phyloP scores from a whole-genome alignment of 352 stramenopile genomes.

The Elongisporangium anandrum region DNA sequence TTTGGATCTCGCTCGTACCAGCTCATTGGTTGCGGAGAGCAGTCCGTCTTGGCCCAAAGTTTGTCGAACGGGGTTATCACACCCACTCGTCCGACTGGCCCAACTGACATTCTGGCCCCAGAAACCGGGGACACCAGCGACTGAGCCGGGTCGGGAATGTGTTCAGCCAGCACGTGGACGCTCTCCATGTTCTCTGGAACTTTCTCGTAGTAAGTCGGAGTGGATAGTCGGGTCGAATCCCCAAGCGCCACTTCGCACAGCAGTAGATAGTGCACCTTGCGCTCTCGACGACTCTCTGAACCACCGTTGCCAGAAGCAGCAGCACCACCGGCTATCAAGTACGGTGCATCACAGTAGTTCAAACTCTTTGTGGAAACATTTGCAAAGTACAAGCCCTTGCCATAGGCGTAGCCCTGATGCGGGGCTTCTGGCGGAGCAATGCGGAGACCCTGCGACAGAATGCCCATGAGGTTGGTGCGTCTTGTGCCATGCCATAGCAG shows the following conservation, averaged over 20 bases:
- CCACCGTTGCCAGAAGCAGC: slow-evolving; percentile 22
- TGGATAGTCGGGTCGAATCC: slow-evolving; percentile 27
- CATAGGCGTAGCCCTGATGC: slow-evolving; percentile 77
- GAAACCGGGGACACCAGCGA: slow-evolving; percentile 50
- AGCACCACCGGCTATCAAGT: slow-evolving; percentile 31
- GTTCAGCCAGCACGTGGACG: slow-evolving; percentile 42
- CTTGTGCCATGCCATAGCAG: slow-evolving; percentile 85
- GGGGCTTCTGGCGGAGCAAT: slow-evolving; percentile 83
- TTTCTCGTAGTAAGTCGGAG: slow-evolving; percentile 22
- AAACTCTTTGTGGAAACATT: slow-evolving; percentile 77
- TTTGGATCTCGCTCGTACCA: slow-evolving; percentile 37
- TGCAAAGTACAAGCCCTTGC: slow-evolving; percentile 86
- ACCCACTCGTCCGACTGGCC: slow-evolving; percentile 40
- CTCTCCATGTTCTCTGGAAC: slow-evolving; percentile 52
- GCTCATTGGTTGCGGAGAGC: slow-evolving; percentile 12
- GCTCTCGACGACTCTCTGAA: slow-evolving; percentile 27
- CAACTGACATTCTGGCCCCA: slow-evolving; percentile 45
- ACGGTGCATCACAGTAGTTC: slow-evolving; percentile 60
- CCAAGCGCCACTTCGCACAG: slow-evolving; percentile 69
- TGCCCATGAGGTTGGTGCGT: slow-evolving; percentile 83
- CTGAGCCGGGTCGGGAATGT: slow-evolving; percentile 44
- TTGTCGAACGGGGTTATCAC: slow-evolving; percentile 28
- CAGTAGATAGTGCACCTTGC: slow-evolving; percentile 65
- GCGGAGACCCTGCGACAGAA: slow-evolving; percentile 79
- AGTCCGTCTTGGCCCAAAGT: slow-evolving; percentile 54